Evolutionary conservation across 768 basidiomycete species (phyloP), one percentile per base, ranked within the genome.

Genomic region (Russula sp.): DNA sequence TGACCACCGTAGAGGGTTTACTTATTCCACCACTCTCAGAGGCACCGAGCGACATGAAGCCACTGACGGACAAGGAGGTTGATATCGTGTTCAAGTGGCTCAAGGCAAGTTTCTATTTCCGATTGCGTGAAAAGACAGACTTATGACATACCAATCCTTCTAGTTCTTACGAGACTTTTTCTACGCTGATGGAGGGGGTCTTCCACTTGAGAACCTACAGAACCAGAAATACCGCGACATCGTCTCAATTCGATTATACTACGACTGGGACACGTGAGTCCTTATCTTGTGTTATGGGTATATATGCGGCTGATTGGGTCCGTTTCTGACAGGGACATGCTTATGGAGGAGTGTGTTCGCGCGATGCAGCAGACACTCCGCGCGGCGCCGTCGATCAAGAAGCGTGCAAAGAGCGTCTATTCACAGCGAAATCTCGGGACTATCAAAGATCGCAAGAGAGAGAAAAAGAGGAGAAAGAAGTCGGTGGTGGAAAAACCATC

Each of bases 61-160:
- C 94, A 1, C 74, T 99, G 72, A 87, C 82, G 30, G 97, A 98
- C 71, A 95, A 96, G 76, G 97, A 98, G 77, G 90, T 98, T 42
- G 97, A 98, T 73, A 89, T 98, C 64, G 96, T 95, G n/a, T 93
- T 98, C 79, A 96, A 94, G 74, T 98, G 97, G 93, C 74, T 98
- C 59, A 95, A 94, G 86, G 94, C 91, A 62, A 20, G 75, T 70
- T n/a, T 4, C 32, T 66, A 42, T 18, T 8, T 6, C 6, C n/a
- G 16, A 10, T 49, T 30, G 44, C 51, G 32, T 62, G 20, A 18
- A 34, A 26, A 8, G 30, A 14, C 24, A 7, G 20, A 57, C 6
- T 71, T 22, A 65, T 62, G 34, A 62, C 40, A 64, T 51, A 13
- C 20, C 22, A 51, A 40, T 18, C 38, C 11, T 34, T 67, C 3